These are phyloP conservation scores for Myrica gale DNA, from an alignment of 306 rosid species.

Conservation along the genomic window DNA sequence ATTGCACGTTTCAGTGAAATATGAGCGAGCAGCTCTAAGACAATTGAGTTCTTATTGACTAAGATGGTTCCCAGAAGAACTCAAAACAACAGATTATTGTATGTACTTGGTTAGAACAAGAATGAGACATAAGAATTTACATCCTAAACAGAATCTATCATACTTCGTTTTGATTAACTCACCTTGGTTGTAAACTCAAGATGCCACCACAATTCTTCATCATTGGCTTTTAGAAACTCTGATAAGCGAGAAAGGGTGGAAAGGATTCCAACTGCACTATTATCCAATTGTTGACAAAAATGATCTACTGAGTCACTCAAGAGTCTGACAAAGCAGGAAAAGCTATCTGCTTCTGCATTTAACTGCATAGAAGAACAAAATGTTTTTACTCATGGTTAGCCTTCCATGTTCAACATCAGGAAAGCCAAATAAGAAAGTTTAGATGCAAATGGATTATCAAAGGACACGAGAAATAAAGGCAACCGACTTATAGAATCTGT, in stretches of 20 bases:
- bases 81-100: background rate
- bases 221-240: constrained; percentile 58
- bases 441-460: background rate
- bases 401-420: background rate
- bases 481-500: background rate
- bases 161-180: background rate
- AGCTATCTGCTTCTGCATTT: constrained; percentile 85
- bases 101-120: background rate
- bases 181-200: constrained; percentile 76
- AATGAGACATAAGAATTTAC: background rate
- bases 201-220: constrained; percentile 75
- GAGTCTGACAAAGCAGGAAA: constrained; percentile 72
- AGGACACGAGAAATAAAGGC: background rate
- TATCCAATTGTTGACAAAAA: constrained; percentile 79
- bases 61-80: background rate
- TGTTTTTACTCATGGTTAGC: constrained; percentile 4
- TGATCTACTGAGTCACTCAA: constrained; percentile 77
- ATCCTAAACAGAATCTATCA: background rate
- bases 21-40: constrained; percentile 3
- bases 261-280: constrained; percentile 72
- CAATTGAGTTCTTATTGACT: background rate
- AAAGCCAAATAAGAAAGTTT: background rate
- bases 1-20: constrained; percentile 15
- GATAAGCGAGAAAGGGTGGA: constrained; percentile 65
- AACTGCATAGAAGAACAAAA: constrained; percentile 36